phyloP scores from a whole-genome alignment of 257 asterid species.

The Penstemon newberryi region DNA sequence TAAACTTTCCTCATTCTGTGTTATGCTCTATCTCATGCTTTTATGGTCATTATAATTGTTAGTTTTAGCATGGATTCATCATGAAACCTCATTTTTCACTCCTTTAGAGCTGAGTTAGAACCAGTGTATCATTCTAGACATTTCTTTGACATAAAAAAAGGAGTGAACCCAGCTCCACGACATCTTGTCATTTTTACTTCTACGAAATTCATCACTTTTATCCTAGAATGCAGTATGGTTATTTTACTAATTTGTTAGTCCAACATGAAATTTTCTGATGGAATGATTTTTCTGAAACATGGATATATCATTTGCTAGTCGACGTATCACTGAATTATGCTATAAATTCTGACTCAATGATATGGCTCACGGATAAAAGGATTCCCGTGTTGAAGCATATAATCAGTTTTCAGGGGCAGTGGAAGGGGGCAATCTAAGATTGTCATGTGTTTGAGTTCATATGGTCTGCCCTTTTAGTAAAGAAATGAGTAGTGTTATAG shows the following conservation, averaged over 20 bases:
- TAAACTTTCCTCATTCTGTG: conserved; percentile 29
- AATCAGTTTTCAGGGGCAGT: not conserved
- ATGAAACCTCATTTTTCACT: conserved; percentile 8
- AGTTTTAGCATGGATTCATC: conserved; percentile 11
- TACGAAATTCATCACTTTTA: conserved; percentile 11
- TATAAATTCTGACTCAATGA: not conserved
- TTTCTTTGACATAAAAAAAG: conserved; percentile 2
- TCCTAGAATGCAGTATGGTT: not conserved
- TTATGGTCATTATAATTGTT: not conserved
- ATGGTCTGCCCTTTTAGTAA: not conserved
- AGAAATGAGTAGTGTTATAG: conserved; percentile 3
- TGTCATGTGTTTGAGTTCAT: conserved; percentile 18
- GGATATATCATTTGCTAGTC: not conserved
- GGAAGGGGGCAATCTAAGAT: conserved; percentile 8
- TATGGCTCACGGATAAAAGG: not conserved
- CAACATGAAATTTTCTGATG: not conserved
- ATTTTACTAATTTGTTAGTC: not conserved
- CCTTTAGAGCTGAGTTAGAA: not conserved
- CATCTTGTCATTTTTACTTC: not conserved
- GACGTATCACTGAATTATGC: not conserved
- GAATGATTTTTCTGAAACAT: not conserved
- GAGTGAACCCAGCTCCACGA: not conserved
- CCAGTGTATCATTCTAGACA: conserved; percentile 2
- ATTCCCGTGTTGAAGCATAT: not conserved
- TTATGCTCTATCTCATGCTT: conserved; percentile 5